A percentile compares a stretch with the other conserved stretches of the same genome.
These are phyloP conservation scores for Megacollybia platyphylla DNA, from an alignment of 1,284 basidiomycete species.

Conservation along the genomic window DNA sequence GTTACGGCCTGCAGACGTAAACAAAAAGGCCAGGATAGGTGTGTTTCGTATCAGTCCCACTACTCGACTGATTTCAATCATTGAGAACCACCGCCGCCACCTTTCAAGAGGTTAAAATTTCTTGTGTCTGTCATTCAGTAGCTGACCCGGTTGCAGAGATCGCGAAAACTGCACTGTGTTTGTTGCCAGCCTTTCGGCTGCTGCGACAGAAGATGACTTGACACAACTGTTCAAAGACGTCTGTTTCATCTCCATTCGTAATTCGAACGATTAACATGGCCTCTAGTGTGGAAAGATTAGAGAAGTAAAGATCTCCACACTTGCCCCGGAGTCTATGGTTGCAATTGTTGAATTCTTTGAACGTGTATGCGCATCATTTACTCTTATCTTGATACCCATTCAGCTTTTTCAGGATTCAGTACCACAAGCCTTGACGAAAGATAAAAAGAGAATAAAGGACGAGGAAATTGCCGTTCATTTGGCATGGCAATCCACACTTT, in stretches of 20 bases:
- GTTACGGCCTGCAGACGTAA: conserved; percentile 20
- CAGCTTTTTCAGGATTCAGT: conserved; percentile 49
- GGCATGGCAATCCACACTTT: conserved; percentile 91
- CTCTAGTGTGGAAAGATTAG: conserved; percentile 72
- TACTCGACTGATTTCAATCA: conserved; percentile 6
- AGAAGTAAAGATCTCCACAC: conserved; percentile 61
- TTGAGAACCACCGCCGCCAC: conserved; percentile 25
- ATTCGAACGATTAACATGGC: not conserved
- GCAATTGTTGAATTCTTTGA: conserved; percentile 75
- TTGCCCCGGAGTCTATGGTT: conserved; percentile 38
- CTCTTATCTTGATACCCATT: not conserved
- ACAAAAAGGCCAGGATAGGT: conserved; percentile 55
- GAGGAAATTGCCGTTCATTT: conserved; percentile 75
- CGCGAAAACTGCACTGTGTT: conserved; percentile 93
- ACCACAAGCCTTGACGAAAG: conserved; percentile 81
- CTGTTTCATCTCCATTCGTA: conserved; percentile 16
- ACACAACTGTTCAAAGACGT: conserved; percentile 76
- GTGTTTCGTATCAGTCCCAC: conserved; percentile 11
- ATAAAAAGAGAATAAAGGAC: conserved; percentile 75
- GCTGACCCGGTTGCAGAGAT: conserved; percentile 43
- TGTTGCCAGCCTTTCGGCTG: conserved; percentile 57
- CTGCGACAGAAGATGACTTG: conserved; percentile 56
- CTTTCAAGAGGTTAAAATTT: conserved; percentile 44
- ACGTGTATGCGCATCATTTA: conserved; percentile 30
- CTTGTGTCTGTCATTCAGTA: not conserved